A percentile compares a stretch with the other conserved stretches of the same genome.
phyloP scores from a whole-genome alignment of 306 rosid species.

The Gleditsia sinensis region DNA sequence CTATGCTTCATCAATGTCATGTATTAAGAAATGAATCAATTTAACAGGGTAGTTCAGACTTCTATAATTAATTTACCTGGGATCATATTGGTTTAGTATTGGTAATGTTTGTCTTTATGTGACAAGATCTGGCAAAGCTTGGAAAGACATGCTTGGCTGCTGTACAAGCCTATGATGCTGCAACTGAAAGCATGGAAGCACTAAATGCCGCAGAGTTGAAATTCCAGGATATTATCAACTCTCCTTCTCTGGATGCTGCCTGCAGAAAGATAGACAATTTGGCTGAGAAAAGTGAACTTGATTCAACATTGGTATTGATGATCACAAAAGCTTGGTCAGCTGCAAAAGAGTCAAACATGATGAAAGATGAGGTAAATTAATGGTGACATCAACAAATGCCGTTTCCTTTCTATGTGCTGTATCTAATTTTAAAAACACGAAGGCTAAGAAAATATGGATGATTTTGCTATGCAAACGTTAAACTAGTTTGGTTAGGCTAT shows the following conservation, averaged over 20 bases:
- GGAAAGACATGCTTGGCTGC: slow-evolving; percentile 84
- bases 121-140: slow-evolving; percentile 65
- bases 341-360: slow-evolving; percentile 86
- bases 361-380: slow-evolving; percentile 75
- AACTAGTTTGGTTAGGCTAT: slow-evolving; percentile 17
- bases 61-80: not conserved
- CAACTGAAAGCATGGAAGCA: slow-evolving; percentile 80
- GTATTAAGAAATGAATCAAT: not conserved
- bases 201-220: slow-evolving; percentile 84
- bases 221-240: slow-evolving; percentile 84
- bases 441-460: slow-evolving; percentile 16
- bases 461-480: not conserved
- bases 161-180: slow-evolving; percentile 80
- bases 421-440: not conserved
- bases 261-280: slow-evolving; percentile 91
- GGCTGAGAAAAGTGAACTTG: slow-evolving; percentile 87
- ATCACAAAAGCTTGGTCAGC: slow-evolving; percentile 97
- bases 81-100: not conserved
- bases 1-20: too few species aligned
- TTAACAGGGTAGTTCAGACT: slow-evolving; percentile 3
- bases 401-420: slow-evolving; percentile 11
- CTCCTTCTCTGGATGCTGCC: slow-evolving; percentile 87
- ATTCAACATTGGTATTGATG: slow-evolving; percentile 89
- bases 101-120: slow-evolving; percentile 21
- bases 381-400: slow-evolving; percentile 17